These are phyloP conservation scores for Erucastrum elatum DNA, from an alignment of 345 rosid species.

Conservation along the genomic window DNA sequence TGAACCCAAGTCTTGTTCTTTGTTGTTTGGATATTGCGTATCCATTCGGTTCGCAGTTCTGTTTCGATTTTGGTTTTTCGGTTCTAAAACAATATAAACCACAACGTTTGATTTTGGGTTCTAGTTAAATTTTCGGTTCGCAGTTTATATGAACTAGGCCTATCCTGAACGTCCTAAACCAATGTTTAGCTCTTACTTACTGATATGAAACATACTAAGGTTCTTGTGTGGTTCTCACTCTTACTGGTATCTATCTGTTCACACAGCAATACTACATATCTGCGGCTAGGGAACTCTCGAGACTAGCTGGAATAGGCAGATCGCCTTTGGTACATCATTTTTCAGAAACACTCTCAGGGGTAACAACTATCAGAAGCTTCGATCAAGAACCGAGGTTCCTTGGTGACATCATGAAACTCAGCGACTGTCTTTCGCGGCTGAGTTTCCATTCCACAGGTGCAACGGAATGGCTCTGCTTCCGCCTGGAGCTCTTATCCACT, in stretches of 20 bases:
- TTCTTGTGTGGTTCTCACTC: constrained; percentile 10
- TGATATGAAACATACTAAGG: not conserved
- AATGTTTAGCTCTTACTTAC: not conserved
- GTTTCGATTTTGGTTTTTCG: too few species aligned
- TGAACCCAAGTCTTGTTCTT: too few species aligned
- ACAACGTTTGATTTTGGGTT: too few species aligned
- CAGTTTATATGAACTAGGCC: too few species aligned
- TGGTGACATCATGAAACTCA: constrained; percentile 52
- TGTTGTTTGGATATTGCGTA: too few species aligned
- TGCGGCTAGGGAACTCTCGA: constrained; percentile 68
- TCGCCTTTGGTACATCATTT: constrained; percentile 78
- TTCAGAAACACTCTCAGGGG: constrained; percentile 71
- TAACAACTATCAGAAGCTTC: constrained; percentile 67
- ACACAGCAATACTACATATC: constrained; percentile 71
- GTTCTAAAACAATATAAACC: too few species aligned
- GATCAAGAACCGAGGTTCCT: constrained; percentile 67
- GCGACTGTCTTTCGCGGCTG: constrained; percentile 58
- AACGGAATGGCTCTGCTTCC: constrained; percentile 77
- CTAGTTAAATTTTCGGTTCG: too few species aligned
- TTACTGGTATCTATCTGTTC: constrained; percentile 5
- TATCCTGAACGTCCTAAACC: not conserved
- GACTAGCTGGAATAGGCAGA: constrained; percentile 67
- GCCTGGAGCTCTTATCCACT: constrained; percentile 61
- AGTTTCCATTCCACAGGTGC: constrained; percentile 51
- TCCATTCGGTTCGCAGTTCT: too few species aligned